phyloP scores from a whole-genome alignment of 192 early-diverging fungal species.

The Linderina pennispora region DNA sequence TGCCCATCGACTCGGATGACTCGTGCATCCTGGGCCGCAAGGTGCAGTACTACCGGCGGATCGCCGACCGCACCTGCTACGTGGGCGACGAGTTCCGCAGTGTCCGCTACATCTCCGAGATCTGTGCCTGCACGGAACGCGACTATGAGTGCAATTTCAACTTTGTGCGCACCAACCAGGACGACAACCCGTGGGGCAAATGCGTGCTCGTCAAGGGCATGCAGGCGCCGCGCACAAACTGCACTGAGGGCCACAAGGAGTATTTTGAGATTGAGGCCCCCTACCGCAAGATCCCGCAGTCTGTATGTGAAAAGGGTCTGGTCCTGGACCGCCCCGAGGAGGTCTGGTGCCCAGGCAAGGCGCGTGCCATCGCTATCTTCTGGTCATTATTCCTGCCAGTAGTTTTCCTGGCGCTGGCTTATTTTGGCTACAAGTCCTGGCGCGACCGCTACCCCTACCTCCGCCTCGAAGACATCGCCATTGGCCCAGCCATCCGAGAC shows the following conservation, averaged over 20 bases:
- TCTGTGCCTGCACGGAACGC: slow-evolving; percentile 65
- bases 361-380: slow-evolving; percentile 31
- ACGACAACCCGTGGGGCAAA: slow-evolving; percentile 24
- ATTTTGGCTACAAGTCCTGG: slow-evolving; percentile 33
- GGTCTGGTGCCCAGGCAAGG: slow-evolving; percentile 61
- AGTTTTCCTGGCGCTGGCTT: slow-evolving; percentile 26
- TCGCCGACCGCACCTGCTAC: slow-evolving; percentile 58
- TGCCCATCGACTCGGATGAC: slow-evolving; percentile 41
- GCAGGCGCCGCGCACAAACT: slow-evolving; percentile 48
- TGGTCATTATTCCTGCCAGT: slow-evolving; percentile 35
- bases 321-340: slow-evolving; percentile 50
- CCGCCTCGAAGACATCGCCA: slow-evolving; percentile 35
- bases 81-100: slow-evolving; percentile 66
- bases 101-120: slow-evolving; percentile 47
- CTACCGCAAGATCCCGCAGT: slow-evolving; percentile 84
- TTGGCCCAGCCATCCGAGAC: slow-evolving; percentile 21
- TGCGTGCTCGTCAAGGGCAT: slow-evolving; percentile 63
- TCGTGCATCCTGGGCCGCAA: slow-evolving; percentile 62
- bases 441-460: slow-evolving; percentile 35
- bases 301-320: slow-evolving; percentile 73
- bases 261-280: slow-evolving; percentile 71
- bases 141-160: slow-evolving; percentile 94
- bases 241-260: slow-evolving; percentile 48
- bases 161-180: slow-evolving; percentile 58
- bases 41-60: slow-evolving; percentile 68